phyloP scores from a whole-genome alignment of 2,329 filamentous ascomycete species.

The Sclerotinia spermophila region DNA sequence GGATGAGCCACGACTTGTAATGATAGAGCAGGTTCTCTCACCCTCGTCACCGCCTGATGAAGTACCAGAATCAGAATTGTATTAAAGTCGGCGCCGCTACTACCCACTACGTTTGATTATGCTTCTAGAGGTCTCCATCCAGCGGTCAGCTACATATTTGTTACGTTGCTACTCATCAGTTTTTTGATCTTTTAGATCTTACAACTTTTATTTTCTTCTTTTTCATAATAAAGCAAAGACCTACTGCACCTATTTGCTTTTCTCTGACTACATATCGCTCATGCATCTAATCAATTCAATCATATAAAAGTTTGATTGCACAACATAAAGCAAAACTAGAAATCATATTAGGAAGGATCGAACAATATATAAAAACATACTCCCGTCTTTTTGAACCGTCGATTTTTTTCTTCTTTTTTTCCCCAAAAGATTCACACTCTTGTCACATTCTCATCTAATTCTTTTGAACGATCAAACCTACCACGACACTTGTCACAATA shows the following conservation, averaged over 20 bases:
- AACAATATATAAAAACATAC: constrained; percentile 15
- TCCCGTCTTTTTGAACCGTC: neutral
- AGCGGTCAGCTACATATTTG: constrained; percentile 20
- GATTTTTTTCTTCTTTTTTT: no score
- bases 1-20: constrained; percentile 19
- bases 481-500: neutral
- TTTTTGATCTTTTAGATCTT: neutral
- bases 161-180: constrained; percentile 11
- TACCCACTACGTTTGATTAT: constrained; percentile 6
- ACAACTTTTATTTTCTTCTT: constrained; percentile 8
- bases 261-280: neutral
- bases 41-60: constrained; percentile 16
- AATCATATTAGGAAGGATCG: neutral
- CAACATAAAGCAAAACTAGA: constrained; percentile 11
- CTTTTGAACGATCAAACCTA: neutral
- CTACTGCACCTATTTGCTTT: constrained; percentile 15
- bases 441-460: neutral
- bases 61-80: neutral
- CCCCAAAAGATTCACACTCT: constrained; percentile 1
- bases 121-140: constrained; percentile 11
- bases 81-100: constrained; percentile 16
- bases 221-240: constrained; percentile 5
- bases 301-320: constrained; percentile 20
- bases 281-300: constrained; percentile 13
- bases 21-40: constrained; percentile 14